Evolutionary conservation across 495 filamentous ascomycete species (phyloP), one percentile per base, ranked within the genome.

Genomic region (Lepraria neglecta): DNA sequence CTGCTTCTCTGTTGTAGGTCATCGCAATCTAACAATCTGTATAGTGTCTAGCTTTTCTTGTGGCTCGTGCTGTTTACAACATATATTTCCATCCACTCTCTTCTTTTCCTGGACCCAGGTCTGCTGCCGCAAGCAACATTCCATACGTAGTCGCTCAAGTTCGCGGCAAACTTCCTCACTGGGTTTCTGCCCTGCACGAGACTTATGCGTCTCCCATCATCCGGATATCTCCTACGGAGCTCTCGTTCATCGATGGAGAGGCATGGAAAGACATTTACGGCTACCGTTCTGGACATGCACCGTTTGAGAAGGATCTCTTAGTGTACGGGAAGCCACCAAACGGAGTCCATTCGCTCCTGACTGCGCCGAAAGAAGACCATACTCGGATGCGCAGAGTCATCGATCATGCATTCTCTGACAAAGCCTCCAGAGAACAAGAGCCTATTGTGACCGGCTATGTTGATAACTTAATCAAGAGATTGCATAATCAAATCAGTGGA

Each of bases 211-310:
- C 64, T 27, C 48, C 65, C 19, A 73, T 82, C 14, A 73, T 89
- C 0, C 83, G 86, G 4, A 68, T 86, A 10, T 71, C 75, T 0
- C 85, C 86, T 1, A 72, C 78, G 40, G 76, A 83, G 48, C 68
- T 90, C 2, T 79, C 77, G 6, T 87, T 83, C 72, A 78, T 72
- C 58, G 73, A 78, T 5, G 71, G 77, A 1, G 72, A 71, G 19
- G 84, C 84, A 10, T 83, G 77, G 73, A 77, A 77, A 40, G 82
- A 84, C 58, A 84, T 88, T 54, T 84, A 87, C 61, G 79, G 78
- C 15, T 69, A 73, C 63, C 72, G 68, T 6, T 64, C 65, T 3
- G 71, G 72, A 9, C 60, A 66, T 24, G 69, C 67, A 15, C 56
- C 74, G 21, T 71, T 77, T 50, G 51, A 67, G 30, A 78, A 78